Percentiles rank a stretch among this genome's conserved stretches.
These are phyloP conservation scores for Melocanna baccifera DNA, from an alignment of 176 grass and related monocot species.

Conservation along the genomic window DNA sequence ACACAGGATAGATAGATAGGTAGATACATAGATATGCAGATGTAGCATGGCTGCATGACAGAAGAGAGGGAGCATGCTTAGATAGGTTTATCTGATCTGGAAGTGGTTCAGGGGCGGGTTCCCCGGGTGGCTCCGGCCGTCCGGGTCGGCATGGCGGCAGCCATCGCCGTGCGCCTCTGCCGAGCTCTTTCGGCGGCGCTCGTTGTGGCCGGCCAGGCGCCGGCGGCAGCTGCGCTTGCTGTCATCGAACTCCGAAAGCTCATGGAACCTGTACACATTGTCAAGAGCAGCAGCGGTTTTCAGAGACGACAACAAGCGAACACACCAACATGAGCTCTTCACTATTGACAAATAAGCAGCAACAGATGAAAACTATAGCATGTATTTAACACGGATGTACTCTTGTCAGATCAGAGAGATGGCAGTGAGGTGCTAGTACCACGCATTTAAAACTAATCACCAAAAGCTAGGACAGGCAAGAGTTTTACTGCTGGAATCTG, in stretches of 20 bases:
- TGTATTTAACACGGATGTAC: background rate
- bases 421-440: background rate
- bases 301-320: background rate
- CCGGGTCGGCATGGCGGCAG: conserved; percentile 47
- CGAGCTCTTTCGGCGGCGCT: conserved; percentile 79
- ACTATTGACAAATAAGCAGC: background rate
- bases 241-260: conserved; percentile 82
- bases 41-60: conserved; percentile 66
- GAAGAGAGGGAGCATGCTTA: conserved; percentile 99
- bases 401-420: background rate
- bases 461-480: conserved; percentile 1
- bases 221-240: conserved; percentile 75
- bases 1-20: background rate
- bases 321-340: background rate
- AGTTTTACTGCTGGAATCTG: conserved; percentile 28
- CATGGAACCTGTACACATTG: conserved; percentile 65
- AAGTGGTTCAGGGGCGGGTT: conserved; percentile 54
- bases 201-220: conserved; percentile 92
- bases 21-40: background rate
- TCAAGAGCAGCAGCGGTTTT: background rate
- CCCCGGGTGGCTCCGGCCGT: conserved; percentile 41
- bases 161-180: conserved; percentile 45
- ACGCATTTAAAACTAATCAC: background rate
- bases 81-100: conserved; percentile 70
- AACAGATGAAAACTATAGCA: background rate